Evolutionary conservation across 129 eudicot genomes (phyloP).

Genomic region (Logfia minima): DNA sequence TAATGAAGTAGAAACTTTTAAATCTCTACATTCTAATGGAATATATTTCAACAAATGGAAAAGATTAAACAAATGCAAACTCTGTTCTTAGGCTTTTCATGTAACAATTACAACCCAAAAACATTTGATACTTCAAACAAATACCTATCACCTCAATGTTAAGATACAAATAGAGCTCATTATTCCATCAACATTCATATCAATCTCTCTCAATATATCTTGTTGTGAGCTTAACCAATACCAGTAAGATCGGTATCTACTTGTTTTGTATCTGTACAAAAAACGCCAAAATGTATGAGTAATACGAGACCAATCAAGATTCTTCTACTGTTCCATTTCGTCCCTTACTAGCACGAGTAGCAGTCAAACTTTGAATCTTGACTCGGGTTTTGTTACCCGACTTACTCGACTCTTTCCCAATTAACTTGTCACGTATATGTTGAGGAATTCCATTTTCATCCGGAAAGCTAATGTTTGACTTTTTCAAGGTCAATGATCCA

Average conservation of each 20-base stretch:
- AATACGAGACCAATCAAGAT: conserved; percentile 15
- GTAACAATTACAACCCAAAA: conserved; percentile 8
- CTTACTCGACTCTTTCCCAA: conserved; percentile 23
- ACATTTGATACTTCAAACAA: conserved; percentile 3
- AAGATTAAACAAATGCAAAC: neutral
- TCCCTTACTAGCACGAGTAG: conserved; percentile 10
- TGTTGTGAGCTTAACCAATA: conserved; percentile 11
- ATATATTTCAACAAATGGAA: neutral
- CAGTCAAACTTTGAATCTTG: conserved; percentile 8
- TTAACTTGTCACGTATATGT: conserved; percentile 30
- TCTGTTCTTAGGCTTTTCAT: neutral
- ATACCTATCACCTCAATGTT: neutral
- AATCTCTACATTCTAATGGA: neutral
- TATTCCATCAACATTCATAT: conserved; percentile 12
- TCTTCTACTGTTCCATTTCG: neutral
- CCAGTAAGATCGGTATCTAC: conserved; percentile 23
- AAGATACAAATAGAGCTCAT: neutral
- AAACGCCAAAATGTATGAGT: conserved; percentile 6
- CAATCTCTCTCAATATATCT: conserved; percentile 10
- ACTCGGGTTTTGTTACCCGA: conserved; percentile 2
- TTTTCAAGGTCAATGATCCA: conserved; percentile 1
- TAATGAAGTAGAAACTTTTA: neutral
- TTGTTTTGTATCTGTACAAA: conserved; percentile 29
- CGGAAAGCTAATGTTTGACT: conserved; percentile 31
- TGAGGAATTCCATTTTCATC: conserved; percentile 40